These are phyloP conservation scores for Fusarium compactum DNA, from an alignment of 2,329 filamentous ascomycete species.

Conservation along the genomic window DNA sequence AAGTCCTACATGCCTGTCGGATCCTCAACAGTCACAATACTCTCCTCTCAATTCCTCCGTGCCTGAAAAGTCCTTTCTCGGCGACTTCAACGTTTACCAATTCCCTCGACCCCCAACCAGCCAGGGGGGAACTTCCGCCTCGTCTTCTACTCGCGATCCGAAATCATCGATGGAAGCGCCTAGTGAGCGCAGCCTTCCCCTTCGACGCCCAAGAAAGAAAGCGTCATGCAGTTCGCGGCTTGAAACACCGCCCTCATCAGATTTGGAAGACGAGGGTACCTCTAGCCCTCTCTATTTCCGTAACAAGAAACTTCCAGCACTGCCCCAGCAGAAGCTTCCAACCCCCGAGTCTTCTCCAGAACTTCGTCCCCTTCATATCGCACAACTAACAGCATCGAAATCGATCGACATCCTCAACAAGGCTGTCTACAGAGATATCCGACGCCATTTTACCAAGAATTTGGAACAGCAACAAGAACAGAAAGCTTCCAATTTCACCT, in stretches of 20 bases:
- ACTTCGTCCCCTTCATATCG: constrained; percentile 48
- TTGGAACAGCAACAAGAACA: constrained; percentile 45
- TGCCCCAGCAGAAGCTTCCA: constrained; percentile 45
- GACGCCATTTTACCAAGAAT: constrained; percentile 44
- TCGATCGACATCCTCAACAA: constrained; percentile 49
- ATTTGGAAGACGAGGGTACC: constrained; percentile 49
- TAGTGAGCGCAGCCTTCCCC: constrained; percentile 46
- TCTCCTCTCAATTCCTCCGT: constrained; percentile 47
- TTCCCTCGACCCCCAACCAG: constrained; percentile 53
- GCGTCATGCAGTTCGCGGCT: constrained; percentile 40
- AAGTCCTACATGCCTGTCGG: constrained; percentile 20
- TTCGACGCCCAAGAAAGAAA: constrained; percentile 43
- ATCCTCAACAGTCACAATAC: constrained; percentile 31
- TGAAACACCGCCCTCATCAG: constrained; percentile 53
- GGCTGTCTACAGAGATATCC: constrained; percentile 44
- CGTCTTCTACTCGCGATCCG: constrained; percentile 38
- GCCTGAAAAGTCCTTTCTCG: constrained; percentile 42
- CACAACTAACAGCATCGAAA: constrained; percentile 45
- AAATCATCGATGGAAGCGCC: constrained; percentile 41
- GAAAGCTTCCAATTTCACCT: constrained; percentile 49
- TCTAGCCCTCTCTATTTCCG: constrained; percentile 33
- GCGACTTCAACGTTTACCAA: constrained; percentile 53
- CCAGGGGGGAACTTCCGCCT: constrained; percentile 44
- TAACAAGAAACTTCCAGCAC: constrained; percentile 48
- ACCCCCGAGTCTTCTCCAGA: constrained; percentile 54